These are phyloP conservation scores for Kwoniella shandongensis DNA, from an alignment of 768 basidiomycete genomes.

Conservation along the genomic window DNA sequence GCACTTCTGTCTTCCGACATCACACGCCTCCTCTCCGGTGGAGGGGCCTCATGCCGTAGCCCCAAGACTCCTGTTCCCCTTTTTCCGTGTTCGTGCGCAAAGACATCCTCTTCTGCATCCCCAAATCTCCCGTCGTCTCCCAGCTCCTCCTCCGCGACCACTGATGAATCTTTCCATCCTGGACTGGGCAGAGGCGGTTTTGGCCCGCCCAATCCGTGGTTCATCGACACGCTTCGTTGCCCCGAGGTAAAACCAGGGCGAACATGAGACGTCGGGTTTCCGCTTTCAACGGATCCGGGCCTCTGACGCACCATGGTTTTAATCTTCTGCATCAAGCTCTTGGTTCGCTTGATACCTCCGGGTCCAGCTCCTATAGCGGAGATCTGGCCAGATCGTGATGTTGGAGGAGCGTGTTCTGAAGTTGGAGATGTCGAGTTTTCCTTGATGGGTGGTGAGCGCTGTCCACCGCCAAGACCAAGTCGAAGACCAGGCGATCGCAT, in stretches of 20 bases:
- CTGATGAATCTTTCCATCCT: conserved; percentile 23
- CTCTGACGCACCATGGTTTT: conserved; percentile 52
- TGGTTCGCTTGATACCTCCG: conserved; percentile 49
- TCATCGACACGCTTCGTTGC: conserved; percentile 18
- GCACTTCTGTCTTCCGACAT: conserved; percentile 20
- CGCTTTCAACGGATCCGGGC: conserved; percentile 36
- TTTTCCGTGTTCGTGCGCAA: conserved; percentile 1
- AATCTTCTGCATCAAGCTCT: conserved; percentile 54
- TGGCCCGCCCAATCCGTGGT: not conserved
- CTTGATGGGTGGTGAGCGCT: conserved; percentile 27
- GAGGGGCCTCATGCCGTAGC: not conserved
- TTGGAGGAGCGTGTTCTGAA: conserved; percentile 17
- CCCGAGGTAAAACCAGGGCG: conserved; percentile 2
- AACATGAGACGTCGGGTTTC: conserved; percentile 1
- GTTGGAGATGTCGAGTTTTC: conserved; percentile 30
- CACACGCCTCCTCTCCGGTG: conserved; percentile 9
- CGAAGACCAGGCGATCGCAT: conserved; percentile 43
- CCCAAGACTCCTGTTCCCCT: conserved; percentile 4
- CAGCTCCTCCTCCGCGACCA: conserved; percentile 30
- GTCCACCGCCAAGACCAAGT: conserved; percentile 20
- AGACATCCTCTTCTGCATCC: conserved; percentile 31
- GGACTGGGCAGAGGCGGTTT: conserved; percentile 15
- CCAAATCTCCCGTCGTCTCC: conserved; percentile 24
- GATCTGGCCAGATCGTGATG: conserved; percentile 4
- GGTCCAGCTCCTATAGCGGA: conserved; percentile 5